Evolutionary conservation across 768 basidiomycete species (phyloP).

Genomic region (Tylopilus rubrobrunneus): DNA sequence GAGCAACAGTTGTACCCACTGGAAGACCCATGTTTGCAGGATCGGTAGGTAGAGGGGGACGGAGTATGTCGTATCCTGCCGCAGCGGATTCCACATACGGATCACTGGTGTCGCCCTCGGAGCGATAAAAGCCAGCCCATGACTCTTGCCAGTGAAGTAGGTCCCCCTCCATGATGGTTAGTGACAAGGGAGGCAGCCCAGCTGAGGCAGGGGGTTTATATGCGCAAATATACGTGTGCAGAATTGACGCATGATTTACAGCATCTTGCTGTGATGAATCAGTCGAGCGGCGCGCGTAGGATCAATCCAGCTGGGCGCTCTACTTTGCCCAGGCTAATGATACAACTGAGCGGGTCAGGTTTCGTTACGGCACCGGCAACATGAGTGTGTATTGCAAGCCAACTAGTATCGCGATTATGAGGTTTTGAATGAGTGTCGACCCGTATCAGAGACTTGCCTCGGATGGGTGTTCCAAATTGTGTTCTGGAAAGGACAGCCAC

Average conservation of each 20-base stretch:
- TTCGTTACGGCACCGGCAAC: slow-evolving; percentile 2
- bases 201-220: slow-evolving; percentile 11
- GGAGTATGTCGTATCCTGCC: not conserved
- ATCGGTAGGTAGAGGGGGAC: not conserved
- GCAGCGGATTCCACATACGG: not conserved
- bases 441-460: not conserved
- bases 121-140: slow-evolving; percentile 1
- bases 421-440: slow-evolving; percentile 6
- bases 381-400: slow-evolving; percentile 2
- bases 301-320: not conserved
- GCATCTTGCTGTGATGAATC: slow-evolving; percentile 23
- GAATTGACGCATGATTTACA: slow-evolving; percentile 10
- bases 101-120: not conserved
- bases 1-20: slow-evolving; percentile 12
- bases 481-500: slow-evolving; percentile 23
- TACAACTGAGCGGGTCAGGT: not conserved
- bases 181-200: not conserved
- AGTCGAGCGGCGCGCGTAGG: not conserved
- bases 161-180: slow-evolving; percentile 15
- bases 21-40: not conserved
- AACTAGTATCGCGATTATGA: slow-evolving; percentile 21
- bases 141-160: slow-evolving; percentile 2
- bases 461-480: not conserved
- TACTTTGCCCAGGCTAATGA: not conserved
- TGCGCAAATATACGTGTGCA: not conserved